Conservation (phyloP, 2,329 filamentous ascomycete genomes). For the Fusarium bactridioides region DNA sequence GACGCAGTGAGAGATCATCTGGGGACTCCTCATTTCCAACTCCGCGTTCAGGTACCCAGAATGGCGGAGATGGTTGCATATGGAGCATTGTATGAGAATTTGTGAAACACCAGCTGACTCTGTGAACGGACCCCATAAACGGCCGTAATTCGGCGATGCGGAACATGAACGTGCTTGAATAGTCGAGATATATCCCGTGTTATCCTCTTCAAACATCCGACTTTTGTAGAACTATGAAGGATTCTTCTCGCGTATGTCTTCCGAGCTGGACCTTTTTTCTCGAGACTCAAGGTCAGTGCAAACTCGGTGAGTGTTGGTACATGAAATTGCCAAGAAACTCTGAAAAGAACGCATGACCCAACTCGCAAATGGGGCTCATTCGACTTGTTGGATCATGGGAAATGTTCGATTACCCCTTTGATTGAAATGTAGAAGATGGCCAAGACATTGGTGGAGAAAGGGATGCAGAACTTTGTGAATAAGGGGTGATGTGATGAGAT, state of each 20-base stretch:
- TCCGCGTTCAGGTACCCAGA: not conserved
- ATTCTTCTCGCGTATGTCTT: not conserved
- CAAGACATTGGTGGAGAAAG: conserved; percentile 15
- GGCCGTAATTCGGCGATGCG: conserved; percentile 31
- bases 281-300: not conserved
- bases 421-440: conserved; percentile 1
- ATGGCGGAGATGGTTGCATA: conserved; percentile 2
- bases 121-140: conserved; percentile 21
- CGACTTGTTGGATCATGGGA: not conserved
- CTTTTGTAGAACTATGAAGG: not conserved
- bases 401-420: not conserved
- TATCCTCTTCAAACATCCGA: conserved; percentile 24
- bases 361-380: conserved; percentile 2
- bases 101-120: conserved; percentile 27
- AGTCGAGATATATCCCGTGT: conserved; percentile 14
- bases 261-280: not conserved
- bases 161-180: conserved; percentile 2
- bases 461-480: conserved; percentile 1
- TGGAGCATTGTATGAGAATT: not conserved
- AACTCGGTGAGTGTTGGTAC: not conserved
- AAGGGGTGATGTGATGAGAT: not conserved
- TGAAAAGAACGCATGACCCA: conserved; percentile 10
- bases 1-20: conserved; percentile 11
- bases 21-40: conserved; percentile 18
- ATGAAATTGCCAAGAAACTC: not conserved